Evolutionary conservation across 2,329 filamentous ascomycete genomes (phyloP).

Genomic region (Fusarium scirpi): DNA sequence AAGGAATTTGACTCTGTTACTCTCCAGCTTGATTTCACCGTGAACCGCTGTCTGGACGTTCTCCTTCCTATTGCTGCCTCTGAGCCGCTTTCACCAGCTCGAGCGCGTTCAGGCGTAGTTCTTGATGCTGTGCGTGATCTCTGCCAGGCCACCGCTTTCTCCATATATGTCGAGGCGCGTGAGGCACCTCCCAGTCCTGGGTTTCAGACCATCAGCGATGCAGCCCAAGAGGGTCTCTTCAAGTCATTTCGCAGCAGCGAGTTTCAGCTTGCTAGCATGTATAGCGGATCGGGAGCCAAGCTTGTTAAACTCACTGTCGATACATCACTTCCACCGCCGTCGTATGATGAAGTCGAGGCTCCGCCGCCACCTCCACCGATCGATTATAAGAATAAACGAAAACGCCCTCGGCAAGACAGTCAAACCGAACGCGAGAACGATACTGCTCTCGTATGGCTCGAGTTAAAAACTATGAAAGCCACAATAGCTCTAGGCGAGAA

Average conservation of each 20-base stretch:
- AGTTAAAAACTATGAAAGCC: neutral
- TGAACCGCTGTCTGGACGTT: conserved; percentile 5
- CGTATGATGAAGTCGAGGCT: conserved; percentile 1
- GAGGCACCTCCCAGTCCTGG: neutral
- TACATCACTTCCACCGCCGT: conserved; percentile 1
- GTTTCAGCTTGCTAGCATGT: conserved; percentile 29
- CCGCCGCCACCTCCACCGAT: conserved; percentile 11
- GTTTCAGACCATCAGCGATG: conserved; percentile 20
- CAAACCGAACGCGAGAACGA: neutral
- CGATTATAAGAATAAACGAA: conserved; percentile 5
- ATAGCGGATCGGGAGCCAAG: conserved; percentile 23
- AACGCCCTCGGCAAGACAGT: conserved; percentile 11
- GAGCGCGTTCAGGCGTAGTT: conserved; percentile 18
- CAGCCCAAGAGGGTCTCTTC: conserved; percentile 3
- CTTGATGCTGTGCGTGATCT: conserved; percentile 31
- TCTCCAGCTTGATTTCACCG: conserved; percentile 6
- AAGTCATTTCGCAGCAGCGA: conserved; percentile 1
- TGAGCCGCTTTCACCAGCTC: conserved; percentile 14
- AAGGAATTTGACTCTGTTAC: conserved; percentile 12
- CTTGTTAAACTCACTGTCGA: neutral
- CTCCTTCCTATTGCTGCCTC: conserved; percentile 4
- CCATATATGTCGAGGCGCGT: conserved; percentile 22
- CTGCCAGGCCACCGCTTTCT: conserved; percentile 8
- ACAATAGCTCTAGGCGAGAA: neutral
- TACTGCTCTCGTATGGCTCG: neutral